Evolutionary conservation across 441 rosid species (phyloP), one percentile per base, ranked within the genome.

Genomic region (Eutrema salsugineum): DNA sequence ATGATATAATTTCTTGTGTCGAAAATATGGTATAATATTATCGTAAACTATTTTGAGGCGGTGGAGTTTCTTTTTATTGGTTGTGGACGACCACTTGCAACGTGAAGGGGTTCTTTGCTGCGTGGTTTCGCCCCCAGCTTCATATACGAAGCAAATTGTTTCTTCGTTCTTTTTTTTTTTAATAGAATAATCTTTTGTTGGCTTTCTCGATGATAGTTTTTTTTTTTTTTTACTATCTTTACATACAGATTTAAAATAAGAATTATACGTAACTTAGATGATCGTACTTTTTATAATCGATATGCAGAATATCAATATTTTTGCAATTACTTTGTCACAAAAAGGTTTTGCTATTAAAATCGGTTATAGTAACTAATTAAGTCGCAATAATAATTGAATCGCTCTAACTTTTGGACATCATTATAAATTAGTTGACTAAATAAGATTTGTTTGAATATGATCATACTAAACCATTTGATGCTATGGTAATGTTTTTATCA

Each of bases 11-110:
- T n/a, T n/a, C n/a, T n/a, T n/a, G n/a, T n/a, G n/a, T n/a, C n/a
- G n/a, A n/a, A n/a, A n/a, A n/a, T n/a, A n/a, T n/a, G n/a, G n/a
- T n/a, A n/a, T n/a, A n/a, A n/a, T n/a, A n/a, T n/a, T 30, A 30
- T 50, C 33, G 8, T 40, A 28, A 51, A 51, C 27, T 51, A 49
- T 51, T 71, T 54, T 6, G 54, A 56, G 61, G 48, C 71, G 71
- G 79, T 69, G 75, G 62, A 46, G 47, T 8, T 46, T 46, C 48
- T 32, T 14, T 55, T 68, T 14, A 61, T 62, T 75, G 65, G 64
- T 68, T 27, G 28, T 27, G 2, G 22, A 54, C 7, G 70, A 55
- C 74, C 61, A 69, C 55, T 69, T 69, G 75, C 17, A 12, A 19
- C 20, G 5, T 68, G 24, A 24, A 24, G 59, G 36, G 55, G 62